Evolutionary conservation across 305 asterid species (phyloP), one percentile per base, ranked within the genome.

Genomic region (Plantago lanceolata): DNA sequence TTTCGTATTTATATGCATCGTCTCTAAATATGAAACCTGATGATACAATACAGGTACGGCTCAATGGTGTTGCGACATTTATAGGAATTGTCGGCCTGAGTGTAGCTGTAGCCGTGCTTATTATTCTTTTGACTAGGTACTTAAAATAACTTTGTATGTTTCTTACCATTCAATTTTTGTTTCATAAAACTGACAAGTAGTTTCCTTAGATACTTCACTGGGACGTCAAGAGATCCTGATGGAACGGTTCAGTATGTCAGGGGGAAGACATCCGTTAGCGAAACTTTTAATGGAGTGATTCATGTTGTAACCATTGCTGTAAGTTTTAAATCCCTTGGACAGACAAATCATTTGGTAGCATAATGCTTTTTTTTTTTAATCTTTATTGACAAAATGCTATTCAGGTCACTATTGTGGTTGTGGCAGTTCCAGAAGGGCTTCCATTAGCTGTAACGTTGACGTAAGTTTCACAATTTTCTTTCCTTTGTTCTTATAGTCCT

Each of bases 371-470:
- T 65, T 65, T 62, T 53, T 66, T 73, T 48, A 80, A 67, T 62
- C 50, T 66, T 73, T 48, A 80, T 69, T 58, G 62, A 77, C 73
- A 55, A 73, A 79, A 57, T 40, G 18, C 44, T 77, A 57, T 79
- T 50, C 75, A 89, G 99, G 99, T 93, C 64, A 89, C 97, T 18
- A 93, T 93, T 60, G 99, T 93, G 67, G 99, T 93, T 57, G 96
- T 92, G 64, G 98, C 98, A 48, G 97, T 89, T 68, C 98, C 98
- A 13, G 98, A 92, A 84, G 98, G 98, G 74, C 95, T 92, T 68
- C 98, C 98, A 15, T 78, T 92, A 78, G 98, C 98, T 45, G 98
- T 92, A 68, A 92, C 98, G 60, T 77, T 92, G 85, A 89, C 97
- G 98, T 85, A 76, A 82, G 95, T 76, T 59, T 68, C 62, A 61